Percentiles rank a stretch among this genome's conserved stretches.
Evolutionary conservation across 2,329 filamentous ascomycete genomes (phyloP).

Genomic region (Pseudocercospora crystallina): DNA sequence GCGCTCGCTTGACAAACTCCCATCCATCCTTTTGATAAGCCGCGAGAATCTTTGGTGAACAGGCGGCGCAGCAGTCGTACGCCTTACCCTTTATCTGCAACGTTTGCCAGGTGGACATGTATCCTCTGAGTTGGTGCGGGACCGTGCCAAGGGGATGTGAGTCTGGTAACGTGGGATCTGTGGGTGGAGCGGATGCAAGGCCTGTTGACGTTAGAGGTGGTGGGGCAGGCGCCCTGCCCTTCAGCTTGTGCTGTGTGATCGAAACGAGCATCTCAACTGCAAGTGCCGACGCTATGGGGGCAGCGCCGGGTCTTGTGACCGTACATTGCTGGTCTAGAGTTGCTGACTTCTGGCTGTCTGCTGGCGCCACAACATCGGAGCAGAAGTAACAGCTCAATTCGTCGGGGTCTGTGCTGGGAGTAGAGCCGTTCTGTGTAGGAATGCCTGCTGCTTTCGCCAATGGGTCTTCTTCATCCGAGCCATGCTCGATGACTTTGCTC

Average conservation of each 20-base stretch:
- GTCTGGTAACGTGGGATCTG: conserved; percentile 29
- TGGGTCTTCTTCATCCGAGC: conserved; percentile 23
- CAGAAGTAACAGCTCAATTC: conserved; percentile 96
- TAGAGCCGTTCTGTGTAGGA: conserved; percentile 10
- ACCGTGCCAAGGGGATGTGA: conserved; percentile 65
- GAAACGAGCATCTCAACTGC: conserved; percentile 88
- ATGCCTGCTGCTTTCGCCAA: conserved; percentile 25
- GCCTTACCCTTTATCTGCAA: conserved; percentile 70
- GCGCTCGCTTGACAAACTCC: conserved; percentile 72
- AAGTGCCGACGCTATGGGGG: conserved; percentile 85
- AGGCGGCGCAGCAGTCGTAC: conserved; percentile 80
- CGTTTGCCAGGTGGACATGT: conserved; percentile 71
- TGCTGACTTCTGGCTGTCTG: conserved; percentile 89
- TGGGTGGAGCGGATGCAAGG: conserved; percentile 35
- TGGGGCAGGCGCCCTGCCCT: conserved; percentile 41
- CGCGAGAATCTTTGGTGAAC: conserved; percentile 67
- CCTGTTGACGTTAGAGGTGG: conserved; percentile 23
- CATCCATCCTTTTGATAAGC: conserved; percentile 69
- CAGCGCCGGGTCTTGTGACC: conserved; percentile 88
- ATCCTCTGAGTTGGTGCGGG: conserved; percentile 79
- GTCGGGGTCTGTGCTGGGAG: conserved; percentile 37
- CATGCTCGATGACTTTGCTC: conserved; percentile 21
- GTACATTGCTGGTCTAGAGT: conserved; percentile 98
- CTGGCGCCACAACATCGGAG: conserved; percentile 93
- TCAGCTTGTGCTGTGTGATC: conserved; percentile 67